Base-by-base conservation (phyloP, 1,284 basidiomycete species). In the Irpex rosettiformis region DNA sequence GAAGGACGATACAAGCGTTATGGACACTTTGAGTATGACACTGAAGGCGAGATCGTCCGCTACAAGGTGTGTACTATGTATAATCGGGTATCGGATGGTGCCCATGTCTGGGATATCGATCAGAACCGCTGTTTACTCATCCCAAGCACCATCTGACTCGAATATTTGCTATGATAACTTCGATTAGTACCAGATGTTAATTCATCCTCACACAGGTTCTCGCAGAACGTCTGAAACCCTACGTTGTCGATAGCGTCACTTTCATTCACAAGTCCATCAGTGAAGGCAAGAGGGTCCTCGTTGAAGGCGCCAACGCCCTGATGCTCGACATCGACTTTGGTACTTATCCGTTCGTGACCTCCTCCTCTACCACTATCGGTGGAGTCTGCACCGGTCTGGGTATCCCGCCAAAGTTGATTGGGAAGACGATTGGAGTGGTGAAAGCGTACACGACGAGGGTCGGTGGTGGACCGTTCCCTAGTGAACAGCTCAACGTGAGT, bases 301-400 rank as follows among this genome's bases (percentile, higher is more conserved):
- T 98, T 58, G 96, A 99, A 73, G 96, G 96, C 51, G 96, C 97
- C 56, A 99, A 99, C 70, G 96, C 96, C 1, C 79, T 98, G 63
- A 98, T 99, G 96, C 88, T 99, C 64, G 97, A 99, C 71, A 79
- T 99, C 65, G 96, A 99, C 77, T 96, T 94, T 71, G 96, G 96
- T 48, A 99, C 96, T 3, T 98, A 98, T 72, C 96, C 96, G 1
- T 99, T 85, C 74, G 96, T 99, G 64, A 99, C 96, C 1, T 96
- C 93, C 18, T 96, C 94, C 3, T 89, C 91, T 21, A 98, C 96
- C 3, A 82, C 89, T 51, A 92, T 98, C 62, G 96, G 96, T 51
- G 96, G 94, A 29, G 95, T 98, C 27, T 94, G 93, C 76, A 98
- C 96, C 25, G 96, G 96, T 55, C 86, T 99, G 45, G 96, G 95